Evolutionary conservation across 768 basidiomycete genomes (phyloP), one percentile per base, ranked within the genome.

Genomic region (Nevesoporus exiguus): DNA sequence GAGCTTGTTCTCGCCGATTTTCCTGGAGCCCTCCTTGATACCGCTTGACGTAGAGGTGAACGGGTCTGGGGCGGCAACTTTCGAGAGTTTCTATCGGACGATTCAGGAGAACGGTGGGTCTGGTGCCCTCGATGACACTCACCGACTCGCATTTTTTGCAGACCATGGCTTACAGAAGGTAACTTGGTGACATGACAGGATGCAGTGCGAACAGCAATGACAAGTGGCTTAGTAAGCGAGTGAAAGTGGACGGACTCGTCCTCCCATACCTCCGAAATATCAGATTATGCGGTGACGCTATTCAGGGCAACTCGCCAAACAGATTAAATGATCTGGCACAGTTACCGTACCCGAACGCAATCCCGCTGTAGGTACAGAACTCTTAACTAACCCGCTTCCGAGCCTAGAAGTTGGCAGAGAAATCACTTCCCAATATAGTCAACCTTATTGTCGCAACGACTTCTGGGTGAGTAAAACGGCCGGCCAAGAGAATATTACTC

Each of bases 11-110:
- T 90, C 90, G 56, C 87, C 88, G 37, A 93, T 80, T 71, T 80
- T 91, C 58, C 91, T 80, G 29, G 84, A 81, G 45, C 90, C 90
- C 17, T 86, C 86, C 74, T 87, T 91, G 73, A 91, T 86, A 58
- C 84, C 82, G 47, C 73, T 72, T 2, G 87, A 84, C 43, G 86
- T 85, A 11, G 89, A 79, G 30, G 78, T 80, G 73, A 92, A 93
- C 37, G 91, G 91, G 74, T 93, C 91, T 44, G 91, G 92, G 3
- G 91, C 91, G 52, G 91, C 91, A 42, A 93, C 80, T 71, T 90
- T 93, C 53, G 90, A 92, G 51, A 91, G 81, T 91, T 93, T 93
- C 90, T 93, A 59, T 33, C 13, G 41, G 27, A 4, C 39, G 5
- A 1, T 17, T 64, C 25, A 63, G 42, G 25, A 39, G 5, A 36